Base-by-base conservation (phyloP, 2,329 filamentous ascomycete species). In the Hymenoscyphus fraxineus region DNA sequence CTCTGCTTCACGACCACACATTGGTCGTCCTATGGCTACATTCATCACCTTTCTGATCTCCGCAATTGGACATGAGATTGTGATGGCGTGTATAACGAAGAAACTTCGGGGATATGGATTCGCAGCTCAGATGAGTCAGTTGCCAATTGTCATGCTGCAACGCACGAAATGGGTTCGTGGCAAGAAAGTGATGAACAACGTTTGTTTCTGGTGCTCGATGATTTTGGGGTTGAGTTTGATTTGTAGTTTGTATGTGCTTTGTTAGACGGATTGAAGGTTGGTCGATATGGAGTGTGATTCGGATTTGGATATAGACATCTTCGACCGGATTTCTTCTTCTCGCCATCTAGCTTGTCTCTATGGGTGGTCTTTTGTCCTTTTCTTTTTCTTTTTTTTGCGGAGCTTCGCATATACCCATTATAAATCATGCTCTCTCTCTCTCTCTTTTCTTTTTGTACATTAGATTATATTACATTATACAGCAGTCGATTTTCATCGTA, bases 31-130 rank as follows among this genome's bases (percentile, higher is more conserved):
- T 16, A 82, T 89, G 64, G 93, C 95, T 32, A 98, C 93, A 32
- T 79, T 93, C 66, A 91, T 97, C 70, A 98, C 95, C 0, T 98
- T 99, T 74, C 79, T 98, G 64, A 90, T 98, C 72, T 93, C 89
- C 65, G 92, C 95, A 41, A 75, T 96, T 27, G 93, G 92, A 16
- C 95, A 98, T 75, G 95, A 99, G 78, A 84, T 99, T 64, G 91
- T 99, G 73, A 96, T 99, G 91, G 93, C 91, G 7, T 98, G 94
- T 77, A 98, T 99, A 76, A 97, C 93, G 32, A 94, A 97, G 82
- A 98, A 99, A 80, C 82, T 98, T 57, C 82, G 95, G 44, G 95
- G 95, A 13, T 99, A 98, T 74, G 95, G 94, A 10, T 96, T 97
- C 75, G 74, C 96, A 22, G 90, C 92, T 67, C 95, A 97, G 87